These are phyloP conservation scores for Rachicladosporium sp. DNA, from an alignment of 2,329 filamentous ascomycete genomes.

Conservation along the genomic window DNA sequence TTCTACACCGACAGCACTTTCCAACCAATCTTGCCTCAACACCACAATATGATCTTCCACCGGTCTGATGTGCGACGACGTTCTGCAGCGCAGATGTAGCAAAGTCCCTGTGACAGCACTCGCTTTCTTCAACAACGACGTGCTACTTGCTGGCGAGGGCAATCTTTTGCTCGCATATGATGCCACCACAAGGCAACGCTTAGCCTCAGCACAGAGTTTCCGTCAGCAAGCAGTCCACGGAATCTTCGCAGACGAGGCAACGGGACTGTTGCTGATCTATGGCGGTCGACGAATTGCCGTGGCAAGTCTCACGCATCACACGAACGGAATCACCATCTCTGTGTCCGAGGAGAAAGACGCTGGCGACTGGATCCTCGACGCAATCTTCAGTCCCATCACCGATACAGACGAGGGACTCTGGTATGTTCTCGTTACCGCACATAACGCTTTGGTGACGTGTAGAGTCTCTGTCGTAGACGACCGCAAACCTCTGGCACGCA, in stretches of 20 bases:
- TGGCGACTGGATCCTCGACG: slow-evolving; percentile 70
- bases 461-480: not conserved
- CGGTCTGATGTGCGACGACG: no score
- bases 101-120: slow-evolving; percentile 34
- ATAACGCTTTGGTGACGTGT: slow-evolving; percentile 59
- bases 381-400: slow-evolving; percentile 43
- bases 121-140: slow-evolving; percentile 23
- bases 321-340: not conserved
- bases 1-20: no score
- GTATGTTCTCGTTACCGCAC: slow-evolving; percentile 56
- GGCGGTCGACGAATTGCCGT: slow-evolving; percentile 46
- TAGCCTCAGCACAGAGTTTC: slow-evolving; percentile 43
- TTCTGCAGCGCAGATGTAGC: slow-evolving; percentile 4
- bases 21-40: no score
- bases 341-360: slow-evolving; percentile 28
- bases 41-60: no score
- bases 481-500: not conserved
- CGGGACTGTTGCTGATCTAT: slow-evolving; percentile 48
- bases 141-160: slow-evolving; percentile 32
- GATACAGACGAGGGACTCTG: no score
- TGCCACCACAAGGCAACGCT: slow-evolving; percentile 11
- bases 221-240: slow-evolving; percentile 62
- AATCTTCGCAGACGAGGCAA: slow-evolving; percentile 36
- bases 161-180: slow-evolving; percentile 29
- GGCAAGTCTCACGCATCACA: not conserved